Conservation (phyloP, 371 early-diverging fungal species). For the Chytridium lagenaria region DNA sequence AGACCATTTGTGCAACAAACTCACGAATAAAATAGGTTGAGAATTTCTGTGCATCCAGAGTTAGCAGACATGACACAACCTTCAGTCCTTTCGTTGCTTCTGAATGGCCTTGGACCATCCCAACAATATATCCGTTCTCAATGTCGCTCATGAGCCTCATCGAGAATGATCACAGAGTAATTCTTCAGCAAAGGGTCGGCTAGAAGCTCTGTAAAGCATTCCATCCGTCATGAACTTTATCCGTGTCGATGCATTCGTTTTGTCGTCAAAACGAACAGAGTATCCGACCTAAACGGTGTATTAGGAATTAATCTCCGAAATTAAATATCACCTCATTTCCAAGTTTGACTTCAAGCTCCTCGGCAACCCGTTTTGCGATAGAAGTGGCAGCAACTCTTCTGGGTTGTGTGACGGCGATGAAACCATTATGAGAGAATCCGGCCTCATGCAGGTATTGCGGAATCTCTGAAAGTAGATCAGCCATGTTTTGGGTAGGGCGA, state of each 20-base stretch:
- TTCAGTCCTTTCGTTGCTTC: conserved; percentile 74
- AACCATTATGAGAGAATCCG: conserved; percentile 67
- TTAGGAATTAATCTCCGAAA: not conserved
- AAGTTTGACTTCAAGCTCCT: conserved; percentile 81
- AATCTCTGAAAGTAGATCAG: conserved; percentile 62
- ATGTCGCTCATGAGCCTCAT: conserved; percentile 99
- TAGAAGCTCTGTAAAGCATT: conserved; percentile 91
- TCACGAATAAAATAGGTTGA: conserved; percentile 85
- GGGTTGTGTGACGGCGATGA: conserved; percentile 95
- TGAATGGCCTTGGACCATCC: conserved; percentile 91
- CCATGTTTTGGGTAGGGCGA: not conserved
- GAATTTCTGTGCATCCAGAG: conserved; percentile 91
- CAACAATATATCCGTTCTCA: conserved; percentile 96
- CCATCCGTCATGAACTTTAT: conserved; percentile 99
- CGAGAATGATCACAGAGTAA: conserved; percentile 92
- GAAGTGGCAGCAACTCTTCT: conserved; percentile 98
- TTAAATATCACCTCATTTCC: conserved; percentile 56
- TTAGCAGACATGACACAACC: conserved; percentile 97
- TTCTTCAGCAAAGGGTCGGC: conserved; percentile 76
- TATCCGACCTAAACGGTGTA: conserved; percentile 75
- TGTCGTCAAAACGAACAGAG: conserved; percentile 96
- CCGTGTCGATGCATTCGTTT: conserved; percentile 77
- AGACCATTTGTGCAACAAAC: conserved; percentile 23
- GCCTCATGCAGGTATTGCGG: conserved; percentile 88
- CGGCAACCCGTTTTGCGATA: conserved; percentile 91